Base-by-base conservation (phyloP, 164 flowering plant genomes). In the Chimonanthus praecox region DNA sequence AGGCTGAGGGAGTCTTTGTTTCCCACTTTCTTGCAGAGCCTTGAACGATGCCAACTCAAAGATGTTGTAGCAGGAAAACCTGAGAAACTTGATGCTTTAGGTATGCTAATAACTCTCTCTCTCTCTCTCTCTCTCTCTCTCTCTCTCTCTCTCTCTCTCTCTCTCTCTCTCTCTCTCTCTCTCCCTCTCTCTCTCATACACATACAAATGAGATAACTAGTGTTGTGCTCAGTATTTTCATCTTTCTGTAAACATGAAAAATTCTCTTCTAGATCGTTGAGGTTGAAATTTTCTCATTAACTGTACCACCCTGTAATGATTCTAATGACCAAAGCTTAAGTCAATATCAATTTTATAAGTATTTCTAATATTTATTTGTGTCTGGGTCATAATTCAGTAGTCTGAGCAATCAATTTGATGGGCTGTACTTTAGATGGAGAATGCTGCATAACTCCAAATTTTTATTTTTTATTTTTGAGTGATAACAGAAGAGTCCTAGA, bases 51-150 rank as follows among this genome's bases (percentile, higher is more conserved):
- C 78, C 85, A 82, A 71, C 79, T 82, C 48, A 82, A 80, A 67
- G 80, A 80, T 20, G 81, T 78, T 0, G 77, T 94, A 47, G 83
- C 94, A 77, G 74, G 85, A 71, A 95, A 90, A 78, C 91, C 96
- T 1, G 94, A 88, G 6, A 95, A 95, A 74, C 94, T 95, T 20
- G 96, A 92, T 77, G 72, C 98, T 72, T 62, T 77, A 72, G 99
- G 99, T 92, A 83, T 43, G n/a, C 10, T 2, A 47, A 21, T 68
- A 16, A 16, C 70, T 65, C 65, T 62, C 65, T 62, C 65, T 62
- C 65, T 63, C 65, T 63, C 65, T 63, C 65, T 63, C 66, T 63
- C 66, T 63, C 66, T 63, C 66, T 63, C 66, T 63, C 66, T 63
- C 66, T 63, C 66, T 63, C 45, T 63, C 66, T 63, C 66, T 63